Evolutionary conservation across 2,329 filamentous ascomycete species (phyloP), one percentile per base, ranked within the genome.

Genomic region (Rutstroemia sp.): DNA sequence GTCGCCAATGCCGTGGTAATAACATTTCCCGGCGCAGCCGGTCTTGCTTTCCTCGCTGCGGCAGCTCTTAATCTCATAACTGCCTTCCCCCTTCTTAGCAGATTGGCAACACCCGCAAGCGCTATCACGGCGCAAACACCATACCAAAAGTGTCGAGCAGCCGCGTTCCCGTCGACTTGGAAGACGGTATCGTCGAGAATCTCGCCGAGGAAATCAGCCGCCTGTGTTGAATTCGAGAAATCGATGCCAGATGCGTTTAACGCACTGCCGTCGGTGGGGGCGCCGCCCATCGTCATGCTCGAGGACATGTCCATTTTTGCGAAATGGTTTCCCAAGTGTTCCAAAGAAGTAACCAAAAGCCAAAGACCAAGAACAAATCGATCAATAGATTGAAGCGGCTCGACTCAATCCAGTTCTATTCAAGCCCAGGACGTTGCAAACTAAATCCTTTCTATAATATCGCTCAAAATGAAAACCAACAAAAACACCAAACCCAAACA

Each of bases 71-170:
- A 65, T 63, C 68, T 67, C 14, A 68, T 58, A 10, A 60, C 65
- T 21, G 63, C 56, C 39, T 58, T 68, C 8, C 48, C 47, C 49
- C 60, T 64, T 38, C 59, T 64, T 56, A 61, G 54, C 9, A 67
- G 58, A 48, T 72, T 71, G 60, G 67, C 64, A 6, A 71, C 57
- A 8, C 66, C 64, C n/a, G 62, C 64, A 19, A 69, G 58, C 1
- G 48, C 69, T 41, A 73, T 66, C 5, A 72, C 61, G 9, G 67
- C 65, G 16, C 68, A 68, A 23, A 72, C 62, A 2, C 71, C 72
- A 52, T 71, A 73, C 72, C 71, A 73, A 57, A 73, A 73, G 54
- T 70, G 64, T 38, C 67, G 64, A 1, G 72, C 71, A 54, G 70
- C 69, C 30, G 63, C 63, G 53, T 73, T 71, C 4, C 67, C 71